These are phyloP conservation scores for Cyclaneusma minus DNA, from an alignment of 2,329 filamentous ascomycete genomes.

Conservation along the genomic window DNA sequence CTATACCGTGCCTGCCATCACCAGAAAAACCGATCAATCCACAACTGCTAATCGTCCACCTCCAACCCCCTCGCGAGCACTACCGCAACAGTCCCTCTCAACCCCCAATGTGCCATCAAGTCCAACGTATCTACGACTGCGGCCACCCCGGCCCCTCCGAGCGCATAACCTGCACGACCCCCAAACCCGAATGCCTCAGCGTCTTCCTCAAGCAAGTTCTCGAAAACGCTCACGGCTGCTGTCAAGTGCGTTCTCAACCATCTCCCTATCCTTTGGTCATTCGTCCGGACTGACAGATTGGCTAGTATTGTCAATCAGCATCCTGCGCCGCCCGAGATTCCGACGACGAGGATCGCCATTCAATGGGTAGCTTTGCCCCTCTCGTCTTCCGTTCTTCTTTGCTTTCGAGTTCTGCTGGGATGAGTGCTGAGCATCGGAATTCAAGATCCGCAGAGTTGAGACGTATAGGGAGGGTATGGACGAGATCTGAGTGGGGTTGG, in stretches of 20 bases:
- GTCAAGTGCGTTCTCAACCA: slow-evolving; percentile 9
- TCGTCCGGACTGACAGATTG: too few relatives aligned
- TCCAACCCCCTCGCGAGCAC: background rate
- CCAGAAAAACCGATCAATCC: background rate
- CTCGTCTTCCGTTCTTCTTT: too few relatives aligned
- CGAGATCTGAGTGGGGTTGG: too few relatives aligned
- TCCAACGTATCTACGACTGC: slow-evolving; percentile 13
- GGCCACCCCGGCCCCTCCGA: slow-evolving; percentile 10
- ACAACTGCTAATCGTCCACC: background rate
- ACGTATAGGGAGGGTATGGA: too few relatives aligned
- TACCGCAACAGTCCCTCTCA: background rate
- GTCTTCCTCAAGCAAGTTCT: slow-evolving; percentile 14
- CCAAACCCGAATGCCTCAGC: slow-evolving; percentile 8
- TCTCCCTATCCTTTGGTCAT: too few relatives aligned
- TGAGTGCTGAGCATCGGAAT: too few relatives aligned
- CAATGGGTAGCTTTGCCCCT: too few relatives aligned
- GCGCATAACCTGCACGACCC: slow-evolving; percentile 8
- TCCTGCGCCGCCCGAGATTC: too few relatives aligned
- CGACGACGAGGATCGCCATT: too few relatives aligned
- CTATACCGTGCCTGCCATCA: background rate
- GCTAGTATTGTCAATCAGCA: too few relatives aligned
- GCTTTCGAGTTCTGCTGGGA: too few relatives aligned
- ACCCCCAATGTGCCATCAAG: slow-evolving; percentile 14
- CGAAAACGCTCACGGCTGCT: slow-evolving; percentile 8
- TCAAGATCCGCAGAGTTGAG: too few relatives aligned